Conservation (phyloP, 192 early-diverging fungal species). For the Podila verticillata region DNA sequence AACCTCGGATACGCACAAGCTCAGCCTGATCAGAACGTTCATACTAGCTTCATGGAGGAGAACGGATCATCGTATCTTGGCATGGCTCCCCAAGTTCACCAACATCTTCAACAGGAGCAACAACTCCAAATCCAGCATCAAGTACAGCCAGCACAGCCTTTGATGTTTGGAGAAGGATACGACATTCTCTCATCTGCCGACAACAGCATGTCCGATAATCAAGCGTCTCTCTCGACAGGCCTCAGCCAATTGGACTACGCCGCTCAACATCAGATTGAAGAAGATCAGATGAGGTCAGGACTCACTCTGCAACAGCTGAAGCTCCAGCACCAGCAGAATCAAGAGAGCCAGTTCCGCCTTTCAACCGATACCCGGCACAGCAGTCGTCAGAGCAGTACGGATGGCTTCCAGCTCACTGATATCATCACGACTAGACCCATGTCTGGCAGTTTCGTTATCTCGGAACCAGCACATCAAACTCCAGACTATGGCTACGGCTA, state of each 20-base stretch:
- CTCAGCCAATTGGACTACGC: constrained; percentile 1
- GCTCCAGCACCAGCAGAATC: constrained; percentile 25
- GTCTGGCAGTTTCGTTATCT: constrained; percentile 19
- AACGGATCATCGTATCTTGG: background rate
- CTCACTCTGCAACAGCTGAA: constrained; percentile 35
- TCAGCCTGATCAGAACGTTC: background rate
- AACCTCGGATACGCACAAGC: background rate
- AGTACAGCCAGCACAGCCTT: background rate
- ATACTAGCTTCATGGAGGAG: background rate
- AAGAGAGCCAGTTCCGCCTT: constrained; percentile 6
- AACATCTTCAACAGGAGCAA: background rate
- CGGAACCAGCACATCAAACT: background rate
- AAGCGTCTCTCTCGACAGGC: background rate
- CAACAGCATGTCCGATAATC: background rate
- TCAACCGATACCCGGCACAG: constrained; percentile 26
- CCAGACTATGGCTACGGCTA: constrained; percentile 13
- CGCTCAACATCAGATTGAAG: constrained; percentile 5
- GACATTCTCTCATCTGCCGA: constrained; percentile 19
- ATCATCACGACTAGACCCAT: constrained; percentile 40
- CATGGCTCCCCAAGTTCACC: constrained; percentile 1
- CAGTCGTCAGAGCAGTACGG: constrained; percentile 28
- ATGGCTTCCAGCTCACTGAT: constrained; percentile 39
- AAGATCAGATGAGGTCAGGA: constrained; percentile 15
- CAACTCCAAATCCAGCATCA: constrained; percentile 7
- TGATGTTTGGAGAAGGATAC: constrained; percentile 48